phyloP scores from a whole-genome alignment of 352 stramenopile species.

The Halophytophthora polymorphica region DNA sequence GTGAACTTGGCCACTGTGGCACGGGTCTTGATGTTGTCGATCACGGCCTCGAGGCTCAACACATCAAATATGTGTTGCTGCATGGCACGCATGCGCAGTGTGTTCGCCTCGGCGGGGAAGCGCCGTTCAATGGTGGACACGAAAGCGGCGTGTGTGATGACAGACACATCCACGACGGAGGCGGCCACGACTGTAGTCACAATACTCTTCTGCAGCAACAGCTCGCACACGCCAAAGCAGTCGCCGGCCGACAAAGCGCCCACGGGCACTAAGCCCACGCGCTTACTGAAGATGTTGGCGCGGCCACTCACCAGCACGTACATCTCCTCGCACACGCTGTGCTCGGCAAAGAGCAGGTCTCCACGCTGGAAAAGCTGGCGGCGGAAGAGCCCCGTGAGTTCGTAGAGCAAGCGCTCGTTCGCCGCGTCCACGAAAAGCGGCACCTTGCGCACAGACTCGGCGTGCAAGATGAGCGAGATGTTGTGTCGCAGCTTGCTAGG shows the following conservation, averaged over 20 bases:
- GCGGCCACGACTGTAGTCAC: conserved; percentile 45
- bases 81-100: conserved; percentile 31
- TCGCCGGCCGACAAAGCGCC: conserved; percentile 50
- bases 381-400: conserved; percentile 70
- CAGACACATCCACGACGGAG: conserved; percentile 50
- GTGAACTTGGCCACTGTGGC: conserved; percentile 46
- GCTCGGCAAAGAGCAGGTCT: conserved; percentile 54
- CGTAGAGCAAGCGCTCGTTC: conserved; percentile 54
- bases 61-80: conserved; percentile 50
- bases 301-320: conserved; percentile 61
- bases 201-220: conserved; percentile 59
- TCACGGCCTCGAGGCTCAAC: conserved; percentile 43
- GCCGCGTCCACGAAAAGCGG: conserved; percentile 51
- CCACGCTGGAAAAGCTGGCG: conserved; percentile 63
- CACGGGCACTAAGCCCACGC: conserved; percentile 33
- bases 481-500: conserved; percentile 57
- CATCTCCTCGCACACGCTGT: conserved; percentile 65
- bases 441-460: conserved; percentile 60
- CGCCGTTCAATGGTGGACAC: conserved; percentile 38
- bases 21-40: conserved; percentile 42
- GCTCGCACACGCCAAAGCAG: conserved; percentile 62
- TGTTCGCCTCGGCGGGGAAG: conserved; percentile 43
- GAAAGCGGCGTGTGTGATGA: conserved; percentile 50
- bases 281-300: conserved; percentile 58
- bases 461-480: conserved; percentile 71